Base-by-base conservation (phyloP, 2,329 filamentous ascomycete genomes). In the Colletotrichum noveboracense region DNA sequence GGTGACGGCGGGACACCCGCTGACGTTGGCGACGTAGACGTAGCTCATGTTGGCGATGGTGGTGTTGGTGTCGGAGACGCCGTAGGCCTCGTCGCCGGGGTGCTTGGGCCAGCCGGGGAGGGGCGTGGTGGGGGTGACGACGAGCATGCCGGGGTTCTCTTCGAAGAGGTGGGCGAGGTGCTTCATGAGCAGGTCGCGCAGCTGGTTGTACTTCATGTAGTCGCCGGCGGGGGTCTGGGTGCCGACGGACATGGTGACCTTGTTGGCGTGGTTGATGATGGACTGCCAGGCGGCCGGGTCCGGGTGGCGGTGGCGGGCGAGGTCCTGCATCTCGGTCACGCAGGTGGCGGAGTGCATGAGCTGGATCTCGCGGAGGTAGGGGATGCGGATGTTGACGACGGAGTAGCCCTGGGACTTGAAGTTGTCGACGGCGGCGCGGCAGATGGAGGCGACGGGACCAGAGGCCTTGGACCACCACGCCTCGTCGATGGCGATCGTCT, bases 11-110 rank as follows among this genome's bases (percentile, higher is more conserved):
- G 96, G 96, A 65, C 93, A 93, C 0, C 96, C 96, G 0, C 89
- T 91, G 79, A 95, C 93, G 84, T 98, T 98, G 8, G 96, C 94
- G 43, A 98, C 85, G 90, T 94, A 98, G 18, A 94, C 92, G 84
- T 95, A 98, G 83, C 93, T 91, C 95, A 98, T 98, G 81, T 91
- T 94, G 30, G 90, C 88, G n/a, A 98, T 86, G 18, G 91, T 93
- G 76, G 86, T 88, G 82, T 97, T 95, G 1, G 89, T 93, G 82
- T 98, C 94, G 48, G 89, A 93, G 78, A 95, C 87, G 4, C 96
- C 96, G 80, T 96, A 92, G n/a, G 86, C 86, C 18, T 92, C 86
- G 55, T 94, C 93, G 10, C 86, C 88, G 2, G 88, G 84, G 13
- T 83, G 76, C 28, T 93, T 91, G 56, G 91, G 90, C 94, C 94